Evolutionary conservation across 345 rosid species (phyloP).

Genomic region (Salix suchowensis): DNA sequence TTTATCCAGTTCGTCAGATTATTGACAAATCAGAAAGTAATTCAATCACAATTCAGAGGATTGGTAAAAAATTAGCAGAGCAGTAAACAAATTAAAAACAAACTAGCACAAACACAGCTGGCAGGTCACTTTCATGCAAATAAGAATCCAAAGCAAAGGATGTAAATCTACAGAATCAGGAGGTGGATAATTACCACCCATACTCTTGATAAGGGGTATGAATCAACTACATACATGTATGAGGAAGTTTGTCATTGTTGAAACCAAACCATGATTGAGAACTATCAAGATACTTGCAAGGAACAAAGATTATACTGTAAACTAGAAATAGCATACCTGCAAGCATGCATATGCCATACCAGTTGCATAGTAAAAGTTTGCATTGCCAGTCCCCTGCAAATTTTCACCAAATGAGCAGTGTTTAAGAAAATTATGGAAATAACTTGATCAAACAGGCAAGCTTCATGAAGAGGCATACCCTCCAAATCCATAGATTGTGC

Average conservation of each 20-base stretch:
- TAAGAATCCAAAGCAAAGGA: background rate
- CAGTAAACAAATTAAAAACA: background rate
- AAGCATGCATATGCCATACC: conserved; percentile 88
- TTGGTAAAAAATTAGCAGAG: background rate
- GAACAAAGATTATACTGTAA: background rate
- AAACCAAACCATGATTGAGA: background rate
- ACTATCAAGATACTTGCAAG: background rate
- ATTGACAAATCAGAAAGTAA: no score
- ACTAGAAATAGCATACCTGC: conserved; percentile 48
- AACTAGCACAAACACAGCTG: background rate
- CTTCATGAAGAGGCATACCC: conserved; percentile 46
- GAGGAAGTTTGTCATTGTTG: background rate
- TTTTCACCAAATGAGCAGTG: conserved; percentile 13
- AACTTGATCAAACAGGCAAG: background rate
- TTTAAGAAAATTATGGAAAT: background rate
- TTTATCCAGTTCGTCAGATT: no score
- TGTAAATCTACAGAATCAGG: background rate
- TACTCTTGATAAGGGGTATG: no score
- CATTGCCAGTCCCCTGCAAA: conserved; percentile 92
- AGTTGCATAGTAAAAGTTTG: conserved; percentile 94
- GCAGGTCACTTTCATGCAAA: background rate
- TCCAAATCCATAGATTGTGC: conserved; percentile 99
- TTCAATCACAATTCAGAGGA: background rate
- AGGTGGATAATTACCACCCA: background rate
- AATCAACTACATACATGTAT: background rate